Conservation (phyloP, 306 rosid genomes). For the Urtica urens region DNA sequence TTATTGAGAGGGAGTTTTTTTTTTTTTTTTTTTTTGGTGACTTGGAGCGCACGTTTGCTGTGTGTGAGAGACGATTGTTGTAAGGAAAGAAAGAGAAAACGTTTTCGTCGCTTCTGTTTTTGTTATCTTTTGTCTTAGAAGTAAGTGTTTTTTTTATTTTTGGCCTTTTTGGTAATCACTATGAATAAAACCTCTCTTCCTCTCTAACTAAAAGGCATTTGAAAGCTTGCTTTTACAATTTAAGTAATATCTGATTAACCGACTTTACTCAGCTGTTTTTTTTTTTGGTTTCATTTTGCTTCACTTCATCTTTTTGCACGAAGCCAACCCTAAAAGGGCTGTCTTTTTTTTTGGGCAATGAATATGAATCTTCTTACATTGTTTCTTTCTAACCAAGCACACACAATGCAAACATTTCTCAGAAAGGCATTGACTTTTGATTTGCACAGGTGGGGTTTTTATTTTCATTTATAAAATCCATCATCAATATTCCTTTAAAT, state of each 20-base stretch:
- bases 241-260: background rate
- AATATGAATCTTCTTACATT: background rate
- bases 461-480: background rate
- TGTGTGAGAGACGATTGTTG: constrained; percentile 19
- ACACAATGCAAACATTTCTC: background rate
- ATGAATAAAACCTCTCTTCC: background rate
- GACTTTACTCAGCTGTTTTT: background rate
- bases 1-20: background rate
- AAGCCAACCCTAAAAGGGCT: background rate
- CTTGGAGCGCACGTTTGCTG: constrained; percentile 46
- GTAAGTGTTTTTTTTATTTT: constrained; percentile 15
- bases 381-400: background rate
- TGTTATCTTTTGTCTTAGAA: constrained; percentile 14
- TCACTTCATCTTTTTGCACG: background rate
- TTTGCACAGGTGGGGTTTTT: background rate
- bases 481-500: background rate
- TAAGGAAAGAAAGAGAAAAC: constrained; percentile 27
- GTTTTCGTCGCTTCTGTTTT: constrained; percentile 33
- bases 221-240: background rate
- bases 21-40: background rate
- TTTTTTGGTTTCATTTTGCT: background rate
- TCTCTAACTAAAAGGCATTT: background rate
- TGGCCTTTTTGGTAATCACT: background rate
- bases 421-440: constrained; percentile 1
- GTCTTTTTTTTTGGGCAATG: background rate